Base-by-base conservation (phyloP, 768 basidiomycete genomes). In the Suillus variegatus region DNA sequence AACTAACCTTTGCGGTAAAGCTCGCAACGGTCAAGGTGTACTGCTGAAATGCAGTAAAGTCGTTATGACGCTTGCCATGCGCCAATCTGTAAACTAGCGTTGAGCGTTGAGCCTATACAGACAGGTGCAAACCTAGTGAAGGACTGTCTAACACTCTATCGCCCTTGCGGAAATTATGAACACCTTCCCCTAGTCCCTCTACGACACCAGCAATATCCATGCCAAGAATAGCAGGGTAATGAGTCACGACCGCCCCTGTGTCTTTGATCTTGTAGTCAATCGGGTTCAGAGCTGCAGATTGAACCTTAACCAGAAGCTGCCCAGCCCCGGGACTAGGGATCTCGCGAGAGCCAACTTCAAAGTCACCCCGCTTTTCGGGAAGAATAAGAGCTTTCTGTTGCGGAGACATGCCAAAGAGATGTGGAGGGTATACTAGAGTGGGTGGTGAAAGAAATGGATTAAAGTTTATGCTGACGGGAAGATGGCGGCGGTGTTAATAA, bases 231-330 rank as follows among this genome's bases (percentile, higher is more conserved):
- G 74, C 72, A 6, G 80, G 84, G 65, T 67, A 84, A 6, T 71
- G 61, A 3, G 77, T 69, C 20, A 79, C 61, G 58, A 79, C 73
- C 0, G 68, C 28, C 12, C 78, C 80, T 55, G 68, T 68, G 58
- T 71, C 64, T 51, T 75, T 77, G n/a, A 80, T 73, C 69, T 76
- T 76, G 16, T 80, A 85, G 71, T 80, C 83, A 43, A 80, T 67
- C 6, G 85, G 86, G 68, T 86, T 85, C 14, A 86, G 75, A 1
- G 77, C 81, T 4, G 74, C 69, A 0, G 81, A 68, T 46, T 78
- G 68, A 54, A 83, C 61, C 66, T 80, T 79, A 64, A 85, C 74
- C 57, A 85, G 74, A 10, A 85, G 64, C 66, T 85, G 75, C 8
- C 78, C 79, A 7, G 70, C 67, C 0, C 78, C 76, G 0, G 82